These are phyloP conservation scores for Cucurbita argyrosperma DNA, from an alignment of 306 rosid genomes.

Conservation along the genomic window DNA sequence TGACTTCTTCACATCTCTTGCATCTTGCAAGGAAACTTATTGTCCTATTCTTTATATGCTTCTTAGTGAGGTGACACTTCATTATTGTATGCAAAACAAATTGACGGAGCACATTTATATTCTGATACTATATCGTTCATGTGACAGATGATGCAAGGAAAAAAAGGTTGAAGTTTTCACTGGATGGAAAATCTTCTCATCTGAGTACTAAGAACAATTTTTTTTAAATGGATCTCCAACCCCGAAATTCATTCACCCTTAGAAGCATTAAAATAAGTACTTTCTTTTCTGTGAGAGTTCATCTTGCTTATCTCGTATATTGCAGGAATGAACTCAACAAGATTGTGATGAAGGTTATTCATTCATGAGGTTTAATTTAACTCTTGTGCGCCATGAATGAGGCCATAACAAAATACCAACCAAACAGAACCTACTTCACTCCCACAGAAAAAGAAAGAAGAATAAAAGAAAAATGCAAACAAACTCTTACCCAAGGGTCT, in stretches of 20 bases:
- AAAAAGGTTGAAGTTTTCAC: neutral
- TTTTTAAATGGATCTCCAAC: neutral
- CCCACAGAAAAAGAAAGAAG: neutral
- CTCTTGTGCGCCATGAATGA: conserved; percentile 20
- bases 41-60: neutral
- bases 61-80: neutral
- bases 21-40: neutral
- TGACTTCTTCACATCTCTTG: neutral
- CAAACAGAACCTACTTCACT: conserved; percentile 12
- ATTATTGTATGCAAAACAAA: neutral
- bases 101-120: too few relatives aligned
- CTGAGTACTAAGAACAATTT: neutral
- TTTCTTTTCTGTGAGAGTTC: neutral
- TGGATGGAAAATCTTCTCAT: neutral
- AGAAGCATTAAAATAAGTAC: neutral
- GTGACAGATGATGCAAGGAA: neutral
- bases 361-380: neutral
- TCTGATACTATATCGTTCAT: neutral
- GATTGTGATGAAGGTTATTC: neutral
- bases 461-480: neutral
- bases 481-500: conserved; percentile 13
- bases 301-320: neutral
- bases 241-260: neutral
- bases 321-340: neutral
- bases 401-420: conserved; percentile 7